These are phyloP conservation scores for Trichoderma polysporum DNA, from an alignment of 2,329 filamentous ascomycete species.

Conservation along the genomic window DNA sequence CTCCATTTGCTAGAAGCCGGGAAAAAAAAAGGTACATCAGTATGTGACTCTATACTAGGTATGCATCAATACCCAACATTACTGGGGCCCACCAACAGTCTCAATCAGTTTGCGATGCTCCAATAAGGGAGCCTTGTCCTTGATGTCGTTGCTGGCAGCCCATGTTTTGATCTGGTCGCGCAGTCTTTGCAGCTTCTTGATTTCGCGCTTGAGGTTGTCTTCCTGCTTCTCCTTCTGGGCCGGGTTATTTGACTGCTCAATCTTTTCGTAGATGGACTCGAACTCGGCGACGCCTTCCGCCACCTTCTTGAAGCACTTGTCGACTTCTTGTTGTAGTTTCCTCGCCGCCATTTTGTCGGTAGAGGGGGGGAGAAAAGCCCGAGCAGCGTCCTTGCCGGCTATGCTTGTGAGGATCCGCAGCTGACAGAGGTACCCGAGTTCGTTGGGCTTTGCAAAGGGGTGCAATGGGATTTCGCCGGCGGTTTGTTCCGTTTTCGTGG, in stretches of 20 bases:
- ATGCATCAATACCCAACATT: slow-evolving; percentile 17
- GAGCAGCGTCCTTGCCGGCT: slow-evolving; percentile 10
- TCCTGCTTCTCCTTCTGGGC: slow-evolving; percentile 98
- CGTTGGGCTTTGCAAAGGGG: not conserved
- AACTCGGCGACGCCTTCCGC: slow-evolving; percentile 89
- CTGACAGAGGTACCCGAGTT: not conserved
- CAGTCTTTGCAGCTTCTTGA: slow-evolving; percentile 98
- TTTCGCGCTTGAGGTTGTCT: slow-evolving; percentile 97
- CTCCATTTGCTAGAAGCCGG: slow-evolving; percentile 80
- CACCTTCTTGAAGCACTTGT: slow-evolving; percentile 99
- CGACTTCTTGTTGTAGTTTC: slow-evolving; percentile 96
- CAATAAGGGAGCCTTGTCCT: slow-evolving; percentile 93
- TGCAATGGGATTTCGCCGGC: not conserved
- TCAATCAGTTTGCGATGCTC: slow-evolving; percentile 96
- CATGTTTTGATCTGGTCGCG: slow-evolving; percentile 99
- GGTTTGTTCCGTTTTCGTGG: slow-evolving; percentile 17
- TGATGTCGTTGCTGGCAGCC: slow-evolving; percentile 98
- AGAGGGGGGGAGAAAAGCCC: slow-evolving; percentile 16
- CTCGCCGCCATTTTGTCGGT: slow-evolving; percentile 76
- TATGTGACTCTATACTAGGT: slow-evolving; percentile 2
- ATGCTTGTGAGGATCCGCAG: not conserved
- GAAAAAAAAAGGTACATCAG: slow-evolving; percentile 1
- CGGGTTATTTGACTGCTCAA: slow-evolving; percentile 85
- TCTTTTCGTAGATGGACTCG: slow-evolving; percentile 96
- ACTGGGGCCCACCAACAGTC: slow-evolving; percentile 64